Percentiles rank a stretch among this genome's conserved stretches.
phyloP scores from a whole-genome alignment of 2,329 filamentous ascomycete genomes.

The Fusarium sp. region DNA sequence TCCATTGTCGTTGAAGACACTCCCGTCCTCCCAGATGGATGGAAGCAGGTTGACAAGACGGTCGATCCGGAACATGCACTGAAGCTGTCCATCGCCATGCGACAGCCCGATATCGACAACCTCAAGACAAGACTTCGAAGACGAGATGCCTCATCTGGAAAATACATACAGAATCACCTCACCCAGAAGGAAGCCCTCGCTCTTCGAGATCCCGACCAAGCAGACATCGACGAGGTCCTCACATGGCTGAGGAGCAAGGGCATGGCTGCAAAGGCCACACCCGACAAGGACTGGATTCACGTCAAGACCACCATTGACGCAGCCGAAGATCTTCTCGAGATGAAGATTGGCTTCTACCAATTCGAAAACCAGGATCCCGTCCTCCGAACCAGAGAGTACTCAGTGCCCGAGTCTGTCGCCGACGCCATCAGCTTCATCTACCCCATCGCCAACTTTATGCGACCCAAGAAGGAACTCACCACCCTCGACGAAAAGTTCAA shows the following conservation, averaged over 20 bases:
- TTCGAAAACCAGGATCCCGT: constrained; percentile 54
- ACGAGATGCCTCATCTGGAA: constrained; percentile 22
- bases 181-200: constrained; percentile 51
- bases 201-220: constrained; percentile 51
- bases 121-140: constrained; percentile 43
- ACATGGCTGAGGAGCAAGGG: constrained; percentile 57
- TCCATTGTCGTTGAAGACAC: constrained; percentile 45
- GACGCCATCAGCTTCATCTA: constrained; percentile 60
- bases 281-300: constrained; percentile 57
- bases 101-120: constrained; percentile 47
- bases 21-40: constrained; percentile 46
- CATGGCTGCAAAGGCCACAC: constrained; percentile 47
- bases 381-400: constrained; percentile 59
- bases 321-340: constrained; percentile 56
- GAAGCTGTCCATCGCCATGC: constrained; percentile 49
- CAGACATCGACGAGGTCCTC: constrained; percentile 53
- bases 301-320: constrained; percentile 56
- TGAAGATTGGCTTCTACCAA: constrained; percentile 56
- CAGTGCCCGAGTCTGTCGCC: constrained; percentile 55
- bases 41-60: constrained; percentile 41
- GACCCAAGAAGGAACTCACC: constrained; percentile 50
- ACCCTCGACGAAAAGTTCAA: constrained; percentile 27
- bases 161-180: constrained; percentile 46
- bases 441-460: constrained; percentile 63
- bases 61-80: constrained; percentile 43